These are phyloP conservation scores for Kappamyces sp. DNA, from an alignment of 192 early-diverging fungal genomes.

Conservation along the genomic window DNA sequence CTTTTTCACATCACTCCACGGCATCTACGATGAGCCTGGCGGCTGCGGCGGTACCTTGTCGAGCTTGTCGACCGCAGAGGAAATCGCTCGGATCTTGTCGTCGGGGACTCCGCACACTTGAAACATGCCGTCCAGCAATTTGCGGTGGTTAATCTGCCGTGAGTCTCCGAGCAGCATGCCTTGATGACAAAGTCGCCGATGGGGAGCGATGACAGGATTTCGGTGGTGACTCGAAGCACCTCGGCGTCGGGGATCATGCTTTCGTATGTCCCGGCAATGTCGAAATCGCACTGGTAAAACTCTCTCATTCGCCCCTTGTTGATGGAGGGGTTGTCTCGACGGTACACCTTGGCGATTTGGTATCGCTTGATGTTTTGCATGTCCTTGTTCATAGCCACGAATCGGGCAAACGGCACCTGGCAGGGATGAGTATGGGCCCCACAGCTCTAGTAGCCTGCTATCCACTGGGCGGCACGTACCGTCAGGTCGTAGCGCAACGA, in stretches of 20 bases:
- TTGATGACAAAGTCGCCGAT: constrained; percentile 90
- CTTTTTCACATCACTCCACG: constrained; percentile 88
- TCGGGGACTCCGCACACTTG: constrained; percentile 89
- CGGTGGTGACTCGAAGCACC: constrained; percentile 70
- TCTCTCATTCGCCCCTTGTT: constrained; percentile 98
- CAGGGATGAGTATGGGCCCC: constrained; percentile 1
- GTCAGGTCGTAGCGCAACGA: constrained; percentile 96
- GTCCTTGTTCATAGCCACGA: constrained; percentile 85
- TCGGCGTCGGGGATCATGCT: constrained; percentile 98
- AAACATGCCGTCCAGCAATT: constrained; percentile 97
- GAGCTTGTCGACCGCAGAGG: constrained; percentile 96
- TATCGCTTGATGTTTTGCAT: constrained; percentile 88
- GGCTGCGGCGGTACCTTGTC: constrained; percentile 65
- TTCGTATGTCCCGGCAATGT: constrained; percentile 92
- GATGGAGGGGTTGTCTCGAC: constrained; percentile 96
- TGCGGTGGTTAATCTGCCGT: constrained; percentile 83
- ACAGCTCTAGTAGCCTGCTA: not conserved
- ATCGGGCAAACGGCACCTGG: constrained; percentile 88
- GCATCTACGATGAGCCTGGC: constrained; percentile 31
- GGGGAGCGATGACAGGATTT: constrained; percentile 74
- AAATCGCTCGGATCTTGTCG: constrained; percentile 84
- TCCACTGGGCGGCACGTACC: constrained; percentile 30
- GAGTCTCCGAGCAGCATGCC: constrained; percentile 26
- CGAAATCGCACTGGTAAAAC: constrained; percentile 98
- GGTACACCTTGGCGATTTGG: constrained; percentile 98